phyloP scores from a whole-genome alignment of 768 basidiomycete genomes.

The Sistotremastrum niveocremeum region DNA sequence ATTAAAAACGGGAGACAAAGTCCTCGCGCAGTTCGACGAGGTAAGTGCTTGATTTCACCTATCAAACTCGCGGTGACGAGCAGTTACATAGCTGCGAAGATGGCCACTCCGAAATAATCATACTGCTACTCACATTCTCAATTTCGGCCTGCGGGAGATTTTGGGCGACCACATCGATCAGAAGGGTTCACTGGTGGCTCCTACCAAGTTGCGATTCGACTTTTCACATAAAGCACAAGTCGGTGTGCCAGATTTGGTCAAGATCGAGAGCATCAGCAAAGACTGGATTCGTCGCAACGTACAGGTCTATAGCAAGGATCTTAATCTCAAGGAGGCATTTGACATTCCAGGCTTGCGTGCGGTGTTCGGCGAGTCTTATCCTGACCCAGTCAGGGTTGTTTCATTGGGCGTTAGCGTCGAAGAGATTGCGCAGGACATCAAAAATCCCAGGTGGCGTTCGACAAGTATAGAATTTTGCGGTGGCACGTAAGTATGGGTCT shows the following conservation, averaged over 20 bases:
- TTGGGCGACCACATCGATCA: slow-evolving; percentile 98
- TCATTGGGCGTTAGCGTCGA: slow-evolving; percentile 79
- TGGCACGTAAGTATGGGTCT: slow-evolving; percentile 60
- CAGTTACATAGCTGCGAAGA: slow-evolving; percentile 52
- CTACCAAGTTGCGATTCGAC: slow-evolving; percentile 92
- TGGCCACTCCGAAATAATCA: slow-evolving; percentile 97
- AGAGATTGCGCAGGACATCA: slow-evolving; percentile 72
- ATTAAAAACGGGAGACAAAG: slow-evolving; percentile 63
- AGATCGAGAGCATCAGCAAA: slow-evolving; percentile 72
- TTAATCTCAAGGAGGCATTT: slow-evolving; percentile 62
- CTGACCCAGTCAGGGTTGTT: slow-evolving; percentile 94
- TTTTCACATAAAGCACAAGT: slow-evolving; percentile 94
- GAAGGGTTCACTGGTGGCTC: slow-evolving; percentile 94
- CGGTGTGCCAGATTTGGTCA: slow-evolving; percentile 54
- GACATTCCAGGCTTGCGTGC: slow-evolving; percentile 90
- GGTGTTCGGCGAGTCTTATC: slow-evolving; percentile 96
- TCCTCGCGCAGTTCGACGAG: slow-evolving; percentile 89
- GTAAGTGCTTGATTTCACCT: slow-evolving; percentile 24
- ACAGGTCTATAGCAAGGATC: slow-evolving; percentile 76
- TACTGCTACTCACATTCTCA: slow-evolving; percentile 96
- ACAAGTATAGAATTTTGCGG: slow-evolving; percentile 98
- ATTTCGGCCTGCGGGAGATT: slow-evolving; percentile 82
- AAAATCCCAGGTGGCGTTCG: slow-evolving; percentile 79
- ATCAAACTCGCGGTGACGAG: not conserved
- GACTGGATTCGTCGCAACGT: slow-evolving; percentile 90